Percentiles rank a stretch among this genome's conserved stretches.
Conservation (phyloP, 345 rosid species). For the Rhodamnia argentea region DNA sequence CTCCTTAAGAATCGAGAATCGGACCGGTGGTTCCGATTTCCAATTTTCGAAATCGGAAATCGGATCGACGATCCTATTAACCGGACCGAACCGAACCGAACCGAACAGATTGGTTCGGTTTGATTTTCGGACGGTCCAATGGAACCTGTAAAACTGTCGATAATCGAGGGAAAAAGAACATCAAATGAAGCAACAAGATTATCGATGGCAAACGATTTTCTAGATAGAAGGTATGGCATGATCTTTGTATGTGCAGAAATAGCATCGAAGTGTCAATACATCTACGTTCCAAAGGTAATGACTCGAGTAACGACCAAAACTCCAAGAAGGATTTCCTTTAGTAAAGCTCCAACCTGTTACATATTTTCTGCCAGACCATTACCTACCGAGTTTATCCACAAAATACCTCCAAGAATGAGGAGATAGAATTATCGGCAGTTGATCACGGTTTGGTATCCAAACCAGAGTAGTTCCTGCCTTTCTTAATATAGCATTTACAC, state of each 20-base stretch:
- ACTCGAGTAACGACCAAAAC: not conserved
- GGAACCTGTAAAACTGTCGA: no score
- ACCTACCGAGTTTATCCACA: not conserved
- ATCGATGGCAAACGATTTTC: not conserved
- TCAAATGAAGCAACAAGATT: no score
- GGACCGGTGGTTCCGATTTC: fast-evolving
- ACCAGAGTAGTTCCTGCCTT: not conserved
- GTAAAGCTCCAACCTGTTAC: not conserved
- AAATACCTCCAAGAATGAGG: fast-evolving
- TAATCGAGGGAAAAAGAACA: no score
- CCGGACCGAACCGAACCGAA: no score
- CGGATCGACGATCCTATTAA: no score
- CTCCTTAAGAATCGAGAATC: no score
- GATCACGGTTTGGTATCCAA: not conserved
- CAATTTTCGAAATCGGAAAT: no score
- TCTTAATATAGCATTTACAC: not conserved
- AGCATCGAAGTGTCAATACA: not conserved
- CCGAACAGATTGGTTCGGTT: no score
- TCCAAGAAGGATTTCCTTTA: not conserved
- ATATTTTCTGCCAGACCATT: not conserved
- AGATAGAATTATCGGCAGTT: not conserved
- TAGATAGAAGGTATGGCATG: not conserved
- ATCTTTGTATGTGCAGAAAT: not conserved
- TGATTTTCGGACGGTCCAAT: fast-evolving
- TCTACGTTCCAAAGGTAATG: not conserved